Percentiles rank a stretch among this genome's conserved stretches.
These are phyloP conservation scores for Penicillium sp. DNA, from an alignment of 2,329 filamentous ascomycete genomes.

Conservation along the genomic window DNA sequence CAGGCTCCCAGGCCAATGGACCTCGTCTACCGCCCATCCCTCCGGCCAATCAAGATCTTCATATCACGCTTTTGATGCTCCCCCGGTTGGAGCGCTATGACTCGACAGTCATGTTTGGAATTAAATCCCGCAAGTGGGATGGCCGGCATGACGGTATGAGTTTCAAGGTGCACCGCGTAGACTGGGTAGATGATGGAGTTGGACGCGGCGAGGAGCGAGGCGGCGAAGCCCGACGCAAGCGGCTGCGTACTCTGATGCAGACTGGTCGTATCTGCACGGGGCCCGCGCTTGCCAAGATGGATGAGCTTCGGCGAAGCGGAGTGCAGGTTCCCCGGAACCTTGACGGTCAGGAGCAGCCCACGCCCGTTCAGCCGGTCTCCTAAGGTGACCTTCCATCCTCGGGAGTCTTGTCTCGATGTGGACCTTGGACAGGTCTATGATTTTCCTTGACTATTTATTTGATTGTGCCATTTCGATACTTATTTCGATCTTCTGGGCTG, in stretches of 20 bases:
- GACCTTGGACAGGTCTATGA: not conserved
- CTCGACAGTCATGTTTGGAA: conserved; percentile 72
- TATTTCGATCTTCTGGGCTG: not conserved
- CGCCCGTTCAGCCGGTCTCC: conserved; percentile 32
- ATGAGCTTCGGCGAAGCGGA: conserved; percentile 34
- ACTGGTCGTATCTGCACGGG: conserved; percentile 45
- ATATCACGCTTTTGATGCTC: conserved; percentile 82
- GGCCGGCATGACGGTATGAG: conserved; percentile 81
- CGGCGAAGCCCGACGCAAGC: conserved; percentile 49
- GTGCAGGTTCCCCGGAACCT: conserved; percentile 31
- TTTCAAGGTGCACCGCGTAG: conserved; percentile 76
- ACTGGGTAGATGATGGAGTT: conserved; percentile 76
- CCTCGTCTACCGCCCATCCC: conserved; percentile 48
- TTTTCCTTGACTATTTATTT: conserved; percentile 9
- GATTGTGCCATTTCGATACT: not conserved
- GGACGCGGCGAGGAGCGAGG: conserved; percentile 48
- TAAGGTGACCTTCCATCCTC: not conserved
- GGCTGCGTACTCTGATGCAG: conserved; percentile 47
- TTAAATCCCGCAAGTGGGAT: conserved; percentile 78
- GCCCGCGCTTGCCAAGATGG: conserved; percentile 34
- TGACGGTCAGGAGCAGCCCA: conserved; percentile 25
- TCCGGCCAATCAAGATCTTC: conserved; percentile 70
- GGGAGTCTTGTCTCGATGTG: not conserved
- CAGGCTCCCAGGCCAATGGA: conserved; percentile 19
- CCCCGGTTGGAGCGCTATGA: conserved; percentile 76